Evolutionary conservation across 345 rosid species (phyloP), one percentile per base, ranked within the genome.

Genomic region (Salix caprea): DNA sequence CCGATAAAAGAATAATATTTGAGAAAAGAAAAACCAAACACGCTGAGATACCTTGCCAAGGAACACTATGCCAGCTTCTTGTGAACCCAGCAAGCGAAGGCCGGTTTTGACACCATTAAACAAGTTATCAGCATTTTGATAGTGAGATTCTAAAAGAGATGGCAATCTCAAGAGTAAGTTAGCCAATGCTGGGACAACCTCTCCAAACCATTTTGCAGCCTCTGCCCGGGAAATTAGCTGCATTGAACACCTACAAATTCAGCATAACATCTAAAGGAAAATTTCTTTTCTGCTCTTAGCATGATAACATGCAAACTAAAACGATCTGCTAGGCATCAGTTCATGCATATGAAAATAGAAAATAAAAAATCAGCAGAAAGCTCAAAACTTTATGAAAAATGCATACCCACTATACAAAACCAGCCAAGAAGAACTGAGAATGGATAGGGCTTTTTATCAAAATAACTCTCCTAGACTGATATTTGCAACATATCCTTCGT

Each of bases 1-100:
- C 23, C 28, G 3, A 21, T 18, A 18, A 19, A 18, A 16, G 16
- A n/a, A 19, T 19, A 8, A 23, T 36, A 37, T 24, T 28, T 60
- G 23, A 10, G 56, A 61, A 75, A 44, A 70, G 23, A 14, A 11
- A 28, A 9, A 44, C 12, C 66, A 6, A 6, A 70, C 5, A 71
- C 15, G 56, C 30, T 4, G 52, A 9, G 44, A 79, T 76, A 93
- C 99, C 96, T 93, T 97, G 76, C 85, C 86, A 69, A 96, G 97
- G 56, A 93, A 86, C 71, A 90, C 97, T 5, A 90, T 78, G 80
- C 98, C 96, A 39, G 89, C 78, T 84, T 89, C 87, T 80, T 96
- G 98, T 2, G 82, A 68, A 76, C 79, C 80, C 79, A 96, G 81
- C 70, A 93, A 52, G 3, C 89, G 93, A 60, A 96, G 93, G 74